Conservation (phyloP, 495 filamentous ascomycete genomes). For the Talaromyces borbonicus region DNA sequence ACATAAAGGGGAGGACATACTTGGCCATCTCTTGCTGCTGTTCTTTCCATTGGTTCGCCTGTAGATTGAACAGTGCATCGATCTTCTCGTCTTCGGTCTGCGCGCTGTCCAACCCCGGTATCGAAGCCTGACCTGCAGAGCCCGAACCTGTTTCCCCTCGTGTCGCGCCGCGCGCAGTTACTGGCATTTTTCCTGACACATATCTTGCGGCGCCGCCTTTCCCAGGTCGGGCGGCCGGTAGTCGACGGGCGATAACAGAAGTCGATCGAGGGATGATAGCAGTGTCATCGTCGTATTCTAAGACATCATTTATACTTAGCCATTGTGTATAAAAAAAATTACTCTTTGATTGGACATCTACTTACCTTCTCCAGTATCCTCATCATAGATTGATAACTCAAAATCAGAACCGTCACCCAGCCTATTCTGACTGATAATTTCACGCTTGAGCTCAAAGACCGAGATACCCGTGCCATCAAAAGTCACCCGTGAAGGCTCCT, state of each 20-base stretch:
- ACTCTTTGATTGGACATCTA: slow-evolving; percentile 9
- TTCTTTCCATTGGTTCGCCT: slow-evolving; percentile 76
- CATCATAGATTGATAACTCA: slow-evolving; percentile 84
- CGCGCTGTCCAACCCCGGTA: slow-evolving; percentile 54
- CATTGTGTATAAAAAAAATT: slow-evolving; percentile 1
- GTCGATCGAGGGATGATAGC: slow-evolving; percentile 89
- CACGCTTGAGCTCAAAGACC: slow-evolving; percentile 95
- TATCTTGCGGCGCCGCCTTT: slow-evolving; percentile 87
- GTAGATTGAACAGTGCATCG: slow-evolving; percentile 75
- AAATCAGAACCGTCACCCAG: slow-evolving; percentile 97
- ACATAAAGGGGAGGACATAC: slow-evolving; percentile 49
- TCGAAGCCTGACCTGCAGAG: slow-evolving; percentile 40
- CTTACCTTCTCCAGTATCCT: slow-evolving; percentile 87
- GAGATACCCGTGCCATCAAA: slow-evolving; percentile 99
- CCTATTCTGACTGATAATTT: slow-evolving; percentile 89
- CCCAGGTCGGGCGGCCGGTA: slow-evolving; percentile 72
- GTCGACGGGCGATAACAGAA: slow-evolving; percentile 79
- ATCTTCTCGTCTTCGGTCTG: slow-evolving; percentile 88
- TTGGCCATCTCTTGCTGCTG: slow-evolving; percentile 88
- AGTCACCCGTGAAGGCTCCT: slow-evolving; percentile 84
- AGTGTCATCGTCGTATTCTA: slow-evolving; percentile 96
- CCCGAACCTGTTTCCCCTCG: slow-evolving; percentile 50
- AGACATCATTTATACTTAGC: slow-evolving; percentile 8
- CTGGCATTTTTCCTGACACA: slow-evolving; percentile 93
- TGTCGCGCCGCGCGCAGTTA: slow-evolving; percentile 71